phyloP scores from a whole-genome alignment of 371 early-diverging fungal genomes.

The Mortierella sp. region DNA sequence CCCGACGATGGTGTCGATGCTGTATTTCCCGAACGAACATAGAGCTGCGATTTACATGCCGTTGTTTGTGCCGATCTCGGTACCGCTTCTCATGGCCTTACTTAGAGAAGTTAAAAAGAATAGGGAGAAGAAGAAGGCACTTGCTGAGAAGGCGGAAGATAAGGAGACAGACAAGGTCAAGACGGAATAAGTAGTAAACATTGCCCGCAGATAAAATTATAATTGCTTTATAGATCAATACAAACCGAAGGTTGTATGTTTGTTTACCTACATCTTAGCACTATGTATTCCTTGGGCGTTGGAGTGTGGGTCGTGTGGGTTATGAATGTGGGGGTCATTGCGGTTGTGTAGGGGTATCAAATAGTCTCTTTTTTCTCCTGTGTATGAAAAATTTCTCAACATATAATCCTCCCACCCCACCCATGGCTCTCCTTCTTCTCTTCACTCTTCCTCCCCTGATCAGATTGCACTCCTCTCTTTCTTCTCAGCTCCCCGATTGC shows the following conservation, averaged over 20 bases:
- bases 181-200: conserved; percentile 22
- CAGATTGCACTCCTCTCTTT: not conserved
- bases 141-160: not conserved
- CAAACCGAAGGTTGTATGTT: not conserved
- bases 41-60: conserved; percentile 97
- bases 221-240: no score
- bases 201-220: not conserved
- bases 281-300: no score
- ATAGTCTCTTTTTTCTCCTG: no score
- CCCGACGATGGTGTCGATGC: conserved; percentile 95
- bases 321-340: no score
- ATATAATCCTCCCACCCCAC: no score
- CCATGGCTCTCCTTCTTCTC: no score
- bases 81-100: conserved; percentile 75
- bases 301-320: no score
- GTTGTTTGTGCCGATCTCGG: conserved; percentile 92
- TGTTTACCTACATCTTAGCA: no score
- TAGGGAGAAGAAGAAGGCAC: conserved; percentile 32
- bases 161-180: conserved; percentile 31
- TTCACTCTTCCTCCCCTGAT: no score
- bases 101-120: conserved; percentile 63
- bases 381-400: no score
- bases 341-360: no score
- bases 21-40: conserved; percentile 98
- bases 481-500: not conserved